Evolutionary conservation across 768 basidiomycete genomes (phyloP).

Genomic region (Boletus tylopilopsis): DNA sequence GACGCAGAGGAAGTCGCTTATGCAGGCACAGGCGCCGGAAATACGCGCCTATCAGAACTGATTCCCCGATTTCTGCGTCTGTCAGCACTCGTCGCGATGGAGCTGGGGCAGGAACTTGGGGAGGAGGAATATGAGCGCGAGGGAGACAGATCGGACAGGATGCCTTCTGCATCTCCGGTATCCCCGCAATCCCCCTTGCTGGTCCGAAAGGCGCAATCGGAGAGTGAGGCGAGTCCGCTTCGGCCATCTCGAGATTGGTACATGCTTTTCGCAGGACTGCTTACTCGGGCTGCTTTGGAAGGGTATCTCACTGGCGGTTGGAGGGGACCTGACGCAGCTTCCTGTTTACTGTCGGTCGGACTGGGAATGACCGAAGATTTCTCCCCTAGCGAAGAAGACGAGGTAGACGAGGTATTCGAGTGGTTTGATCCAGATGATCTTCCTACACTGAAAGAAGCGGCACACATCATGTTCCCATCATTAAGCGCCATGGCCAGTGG

Average conservation of each 20-base stretch:
- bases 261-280: slow-evolving; percentile 66
- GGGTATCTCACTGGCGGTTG: slow-evolving; percentile 82
- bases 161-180: slow-evolving; percentile 6
- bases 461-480: slow-evolving; percentile 65
- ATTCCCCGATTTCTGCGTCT: slow-evolving; percentile 72
- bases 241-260: slow-evolving; percentile 80
- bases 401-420: slow-evolving; percentile 41
- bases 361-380: slow-evolving; percentile 40
- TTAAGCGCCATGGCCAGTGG: slow-evolving; percentile 31
- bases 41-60: slow-evolving; percentile 62
- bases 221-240: slow-evolving; percentile 48
- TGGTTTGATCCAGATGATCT: slow-evolving; percentile 75
- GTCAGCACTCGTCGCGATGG: slow-evolving; percentile 74
- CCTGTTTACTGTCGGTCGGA: slow-evolving; percentile 72
- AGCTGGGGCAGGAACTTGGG: slow-evolving; percentile 67
- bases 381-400: slow-evolving; percentile 30
- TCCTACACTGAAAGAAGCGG: slow-evolving; percentile 62
- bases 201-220: slow-evolving; percentile 26
- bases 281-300: slow-evolving; percentile 81
- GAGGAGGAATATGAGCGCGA: slow-evolving; percentile 46
- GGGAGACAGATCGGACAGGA: slow-evolving; percentile 22
- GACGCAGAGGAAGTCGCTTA: slow-evolving; percentile 25
- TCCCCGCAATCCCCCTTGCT: slow-evolving; percentile 12
- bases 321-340: slow-evolving; percentile 66
- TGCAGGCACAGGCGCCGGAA: slow-evolving; percentile 44